phyloP scores from a whole-genome alignment of 2,329 filamentous ascomycete species.

The Cladophialophora yegresii region DNA sequence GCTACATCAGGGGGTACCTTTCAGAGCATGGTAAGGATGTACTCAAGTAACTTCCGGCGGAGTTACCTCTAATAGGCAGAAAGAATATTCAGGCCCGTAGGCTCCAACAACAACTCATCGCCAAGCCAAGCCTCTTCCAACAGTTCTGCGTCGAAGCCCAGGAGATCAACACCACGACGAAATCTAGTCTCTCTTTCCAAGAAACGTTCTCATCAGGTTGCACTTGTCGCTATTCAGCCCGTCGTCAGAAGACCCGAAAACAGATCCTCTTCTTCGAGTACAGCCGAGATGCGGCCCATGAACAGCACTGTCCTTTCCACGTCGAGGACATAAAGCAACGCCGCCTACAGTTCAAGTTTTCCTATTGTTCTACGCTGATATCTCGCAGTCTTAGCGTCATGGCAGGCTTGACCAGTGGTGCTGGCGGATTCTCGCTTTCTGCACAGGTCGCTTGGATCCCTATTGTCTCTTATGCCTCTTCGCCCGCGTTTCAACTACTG shows the following conservation, averaged over 20 bases:
- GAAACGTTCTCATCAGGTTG: background rate
- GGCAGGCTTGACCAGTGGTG: background rate
- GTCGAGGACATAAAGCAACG: background rate
- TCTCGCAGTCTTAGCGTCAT: constrained; percentile 10
- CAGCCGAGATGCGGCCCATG: background rate
- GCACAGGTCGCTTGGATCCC: constrained; percentile 11
- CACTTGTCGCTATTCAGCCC: background rate
- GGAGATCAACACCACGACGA: background rate
- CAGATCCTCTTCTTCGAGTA: background rate
- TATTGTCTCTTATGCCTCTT: background rate
- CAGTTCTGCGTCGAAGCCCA: constrained; percentile 3
- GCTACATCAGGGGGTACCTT: background rate
- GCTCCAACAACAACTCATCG: constrained; percentile 10
- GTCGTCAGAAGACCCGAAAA: background rate
- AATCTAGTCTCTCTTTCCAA: background rate
- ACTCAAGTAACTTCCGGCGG: background rate
- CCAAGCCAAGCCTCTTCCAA: constrained; percentile 9
- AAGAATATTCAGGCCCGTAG: background rate
- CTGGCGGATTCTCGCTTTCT: constrained; percentile 5
- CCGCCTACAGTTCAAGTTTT: background rate
- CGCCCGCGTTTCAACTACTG: background rate
- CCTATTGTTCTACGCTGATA: constrained; percentile 9
- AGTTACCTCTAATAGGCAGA: background rate
- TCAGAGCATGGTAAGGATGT: background rate
- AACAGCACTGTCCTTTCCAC: constrained; percentile 1